These are phyloP conservation scores for Wickerhamomyces mucosus DNA, from an alignment of 805 yeast genomes.

Conservation along the genomic window DNA sequence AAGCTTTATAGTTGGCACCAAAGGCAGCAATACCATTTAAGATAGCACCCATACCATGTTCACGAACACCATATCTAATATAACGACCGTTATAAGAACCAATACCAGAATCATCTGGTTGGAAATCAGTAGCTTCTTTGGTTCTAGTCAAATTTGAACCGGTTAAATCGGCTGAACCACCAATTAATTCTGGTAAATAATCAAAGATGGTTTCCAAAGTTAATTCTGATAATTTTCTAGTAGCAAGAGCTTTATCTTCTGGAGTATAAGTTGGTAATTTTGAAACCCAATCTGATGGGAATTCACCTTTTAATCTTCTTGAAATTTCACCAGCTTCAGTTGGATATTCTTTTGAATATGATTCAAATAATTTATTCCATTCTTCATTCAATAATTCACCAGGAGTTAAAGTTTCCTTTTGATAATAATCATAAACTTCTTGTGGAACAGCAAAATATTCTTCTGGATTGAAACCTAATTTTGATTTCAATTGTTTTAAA, in stretches of 20 bases:
- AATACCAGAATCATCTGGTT: conserved; percentile 68
- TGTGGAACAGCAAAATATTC: conserved; percentile 70
- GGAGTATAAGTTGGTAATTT: conserved; percentile 73
- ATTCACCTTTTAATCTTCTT: conserved; percentile 68
- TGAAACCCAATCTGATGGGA: conserved; percentile 78
- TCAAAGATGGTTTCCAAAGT: conserved; percentile 55
- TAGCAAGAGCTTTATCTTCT: conserved; percentile 74
- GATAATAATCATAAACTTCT: conserved; percentile 70
- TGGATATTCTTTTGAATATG: conserved; percentile 64
- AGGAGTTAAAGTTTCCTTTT: conserved; percentile 39
- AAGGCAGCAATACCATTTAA: conserved; percentile 94
- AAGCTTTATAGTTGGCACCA: conserved; percentile 77
- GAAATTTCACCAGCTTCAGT: conserved; percentile 66
- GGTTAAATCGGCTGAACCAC: conserved; percentile 98
- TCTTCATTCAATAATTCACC: conserved; percentile 62
- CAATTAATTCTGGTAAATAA: conserved; percentile 77
- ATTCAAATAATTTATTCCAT: conserved; percentile 61
- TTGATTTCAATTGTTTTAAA: conserved; percentile 72
- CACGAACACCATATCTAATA: conserved; percentile 97
- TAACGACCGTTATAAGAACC: conserved; percentile 91
- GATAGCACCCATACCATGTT: conserved; percentile 98
- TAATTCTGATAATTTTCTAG: conserved; percentile 88
- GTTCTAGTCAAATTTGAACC: conserved; percentile 94
- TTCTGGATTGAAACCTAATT: conserved; percentile 83
- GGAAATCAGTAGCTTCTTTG: conserved; percentile 81